Evolutionary conservation across 2,329 filamentous ascomycete genomes (phyloP).

Genomic region (Exutisphaerella laricina): DNA sequence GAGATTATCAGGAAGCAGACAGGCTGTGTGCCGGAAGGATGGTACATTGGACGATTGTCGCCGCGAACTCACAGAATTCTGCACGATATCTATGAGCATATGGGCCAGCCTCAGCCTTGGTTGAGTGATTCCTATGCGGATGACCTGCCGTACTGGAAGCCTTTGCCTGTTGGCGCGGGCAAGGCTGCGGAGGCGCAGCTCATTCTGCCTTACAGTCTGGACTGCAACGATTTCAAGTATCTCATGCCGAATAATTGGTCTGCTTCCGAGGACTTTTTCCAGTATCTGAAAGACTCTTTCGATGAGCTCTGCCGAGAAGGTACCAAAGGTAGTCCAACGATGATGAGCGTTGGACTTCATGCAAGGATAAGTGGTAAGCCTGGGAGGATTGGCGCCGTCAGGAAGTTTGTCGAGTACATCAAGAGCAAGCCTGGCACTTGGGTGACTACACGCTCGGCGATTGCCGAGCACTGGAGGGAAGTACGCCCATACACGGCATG

Average conservation of each 20-base stretch:
- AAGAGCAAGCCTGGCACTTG: constrained; percentile 48
- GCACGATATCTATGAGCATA: constrained; percentile 48
- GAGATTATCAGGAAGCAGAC: constrained; percentile 39
- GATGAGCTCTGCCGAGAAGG: constrained; percentile 52
- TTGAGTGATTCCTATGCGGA: constrained; percentile 50
- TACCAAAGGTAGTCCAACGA: constrained; percentile 46
- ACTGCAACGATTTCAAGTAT: constrained; percentile 52
- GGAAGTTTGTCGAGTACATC: constrained; percentile 52
- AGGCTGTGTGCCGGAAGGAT: constrained; percentile 44
- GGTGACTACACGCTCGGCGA: too few species aligned
- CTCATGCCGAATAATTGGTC: constrained; percentile 29
- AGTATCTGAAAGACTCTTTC: constrained; percentile 49
- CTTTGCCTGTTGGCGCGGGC: neutral
- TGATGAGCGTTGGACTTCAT: constrained; percentile 55
- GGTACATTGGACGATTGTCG: constrained; percentile 47
- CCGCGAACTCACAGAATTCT: constrained; percentile 45
- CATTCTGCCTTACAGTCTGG: constrained; percentile 34
- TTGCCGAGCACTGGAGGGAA: too few species aligned
- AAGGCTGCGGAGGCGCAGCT: neutral
- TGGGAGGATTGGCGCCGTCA: constrained; percentile 47
- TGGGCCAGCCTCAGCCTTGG: constrained; percentile 49
- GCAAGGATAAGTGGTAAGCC: constrained; percentile 50
- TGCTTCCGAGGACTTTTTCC: constrained; percentile 35
- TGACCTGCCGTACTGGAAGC: constrained; percentile 31
- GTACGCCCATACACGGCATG: too few species aligned